Base-by-base conservation (phyloP, 1,284 basidiomycete genomes). In the Dichomitus squalens region DNA sequence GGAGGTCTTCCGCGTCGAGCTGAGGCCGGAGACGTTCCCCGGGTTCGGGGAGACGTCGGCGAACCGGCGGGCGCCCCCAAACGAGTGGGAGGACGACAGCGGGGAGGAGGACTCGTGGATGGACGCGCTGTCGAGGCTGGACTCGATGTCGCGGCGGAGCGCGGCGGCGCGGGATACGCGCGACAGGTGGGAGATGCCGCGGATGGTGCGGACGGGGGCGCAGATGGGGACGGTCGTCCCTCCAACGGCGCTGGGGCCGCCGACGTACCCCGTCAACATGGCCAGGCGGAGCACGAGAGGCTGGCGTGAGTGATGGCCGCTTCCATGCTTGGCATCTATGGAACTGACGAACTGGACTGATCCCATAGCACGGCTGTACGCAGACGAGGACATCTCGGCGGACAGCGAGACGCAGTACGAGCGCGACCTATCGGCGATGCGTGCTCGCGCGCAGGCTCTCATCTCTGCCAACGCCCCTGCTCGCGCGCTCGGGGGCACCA, bases 1-100 rank as follows among this genome's bases (percentile, higher is more conserved):
- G 57, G 69, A 73, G 52, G 72, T 77, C 6, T 72, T 75, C 53
- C 76, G 72, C 49, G 73, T 78, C 57, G 71, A 71, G 40, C 60
- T 74, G 27, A 72, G 75, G 35, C 44, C 41, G 25, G 56, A 59
- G 55, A 36, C 35, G 46, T 52, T 53, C 49, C 51, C 53, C 46
- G 61, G 61, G 8, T 54, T 25, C 7, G 56, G 55, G 16, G 52
- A 51, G 7, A 39, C 49, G 16, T n/a, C 49, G n/a, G 3, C 29
- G 16, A 40, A 41, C 21, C 33, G 48, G 5, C 33, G 47, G 16
- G 48, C 38, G 31, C n/a, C 27, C 39, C 33, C 38, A 2, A 25
- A 52, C 14, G 49, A 36, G 3, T 12, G 21, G 5, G 49, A 57
- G 4, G 59, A 58, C 0, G 55, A 55, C 20, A 40, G 39, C 4